Conservation (phyloP, 805 yeast genomes). For the Yarrowia phangngaensis region DNA sequence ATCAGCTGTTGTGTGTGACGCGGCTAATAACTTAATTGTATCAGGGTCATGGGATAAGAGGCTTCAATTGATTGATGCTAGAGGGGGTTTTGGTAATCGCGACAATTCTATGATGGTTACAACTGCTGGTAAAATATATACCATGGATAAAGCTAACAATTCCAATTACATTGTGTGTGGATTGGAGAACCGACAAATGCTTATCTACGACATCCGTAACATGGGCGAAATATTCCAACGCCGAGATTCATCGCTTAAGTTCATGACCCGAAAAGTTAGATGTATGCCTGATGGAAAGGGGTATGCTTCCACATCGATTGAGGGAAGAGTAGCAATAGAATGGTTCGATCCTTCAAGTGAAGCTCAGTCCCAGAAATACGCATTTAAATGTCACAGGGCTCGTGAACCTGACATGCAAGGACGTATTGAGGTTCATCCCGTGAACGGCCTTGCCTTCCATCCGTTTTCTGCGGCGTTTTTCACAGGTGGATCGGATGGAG, state of each 20-base stretch:
- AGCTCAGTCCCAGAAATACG: constrained; percentile 51
- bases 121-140: constrained; percentile 52
- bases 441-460: constrained; percentile 48
- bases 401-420: constrained; percentile 37
- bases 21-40: constrained; percentile 41
- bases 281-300: constrained; percentile 53
- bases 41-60: constrained; percentile 63
- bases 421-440: constrained; percentile 51
- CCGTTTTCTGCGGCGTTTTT: constrained; percentile 43
- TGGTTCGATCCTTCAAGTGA: constrained; percentile 51
- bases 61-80: constrained; percentile 48
- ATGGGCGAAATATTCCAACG: constrained; percentile 46
- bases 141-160: constrained; percentile 54
- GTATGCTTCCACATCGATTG: constrained; percentile 69
- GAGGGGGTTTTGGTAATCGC: constrained; percentile 31
- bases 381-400: constrained; percentile 74
- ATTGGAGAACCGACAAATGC: constrained; percentile 50
- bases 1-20: constrained; percentile 38
- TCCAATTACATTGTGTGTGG: constrained; percentile 48
- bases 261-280: constrained; percentile 57
- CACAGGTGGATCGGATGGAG: constrained; percentile 53
- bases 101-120: constrained; percentile 29
- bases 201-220: constrained; percentile 55
- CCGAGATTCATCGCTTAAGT: constrained; percentile 62
- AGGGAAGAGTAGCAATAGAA: constrained; percentile 77